Conservation (phyloP, 2,329 filamentous ascomycete species). For the Xylariaceae sp. region DNA sequence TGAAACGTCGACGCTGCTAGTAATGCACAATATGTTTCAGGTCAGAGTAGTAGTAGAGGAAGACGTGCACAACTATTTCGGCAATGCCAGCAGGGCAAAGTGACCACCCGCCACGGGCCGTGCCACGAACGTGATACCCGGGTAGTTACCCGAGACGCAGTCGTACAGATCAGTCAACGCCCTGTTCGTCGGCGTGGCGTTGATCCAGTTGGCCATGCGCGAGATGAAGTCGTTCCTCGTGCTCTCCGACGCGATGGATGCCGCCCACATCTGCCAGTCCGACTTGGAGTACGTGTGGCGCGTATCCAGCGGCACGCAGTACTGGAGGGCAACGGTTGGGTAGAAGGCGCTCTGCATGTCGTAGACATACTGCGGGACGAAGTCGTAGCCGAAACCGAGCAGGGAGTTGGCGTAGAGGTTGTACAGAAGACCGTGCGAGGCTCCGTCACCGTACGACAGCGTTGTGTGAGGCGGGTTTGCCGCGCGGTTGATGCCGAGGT, state of each 20-base stretch:
- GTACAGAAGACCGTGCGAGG: constrained; percentile 59
- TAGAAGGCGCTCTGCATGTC: constrained; percentile 75
- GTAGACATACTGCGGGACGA: constrained; percentile 72
- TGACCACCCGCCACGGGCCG: constrained; percentile 75
- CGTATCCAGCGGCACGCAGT: constrained; percentile 77
- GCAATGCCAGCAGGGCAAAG: constrained; percentile 70
- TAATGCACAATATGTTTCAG: too few species aligned
- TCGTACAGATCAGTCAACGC: constrained; percentile 76
- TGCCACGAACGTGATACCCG: constrained; percentile 66
- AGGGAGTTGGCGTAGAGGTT: constrained; percentile 77
- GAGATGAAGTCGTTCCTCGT: constrained; percentile 63
- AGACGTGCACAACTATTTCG: background rate
- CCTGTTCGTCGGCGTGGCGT: constrained; percentile 63
- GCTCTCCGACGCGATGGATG: constrained; percentile 60
- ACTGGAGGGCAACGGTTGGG: constrained; percentile 62
- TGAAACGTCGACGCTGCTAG: background rate
- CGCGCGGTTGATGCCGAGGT: constrained; percentile 62
- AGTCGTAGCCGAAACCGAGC: constrained; percentile 58
- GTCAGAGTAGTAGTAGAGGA: too few species aligned
- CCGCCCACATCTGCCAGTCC: constrained; percentile 83
- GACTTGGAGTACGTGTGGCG: constrained; percentile 78
- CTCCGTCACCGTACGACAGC: constrained; percentile 65
- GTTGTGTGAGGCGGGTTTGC: constrained; percentile 62
- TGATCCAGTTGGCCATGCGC: constrained; percentile 67
- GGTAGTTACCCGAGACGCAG: constrained; percentile 61